Conservation (phyloP, 495 filamentous ascomycete species). For the Cairneyella variabilis region DNA sequence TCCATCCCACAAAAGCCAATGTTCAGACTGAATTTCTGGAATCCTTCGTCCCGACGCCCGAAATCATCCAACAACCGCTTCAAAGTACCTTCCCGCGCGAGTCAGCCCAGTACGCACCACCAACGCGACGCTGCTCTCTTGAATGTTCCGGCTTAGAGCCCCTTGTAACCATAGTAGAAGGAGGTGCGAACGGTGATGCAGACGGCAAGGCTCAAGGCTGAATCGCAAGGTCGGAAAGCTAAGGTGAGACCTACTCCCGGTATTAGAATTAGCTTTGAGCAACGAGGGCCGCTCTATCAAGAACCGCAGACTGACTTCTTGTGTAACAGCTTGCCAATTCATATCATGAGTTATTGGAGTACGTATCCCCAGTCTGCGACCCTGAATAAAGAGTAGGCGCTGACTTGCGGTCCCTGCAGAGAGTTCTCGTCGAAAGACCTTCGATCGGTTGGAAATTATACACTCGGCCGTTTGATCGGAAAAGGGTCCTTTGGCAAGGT, state of each 20-base stretch:
- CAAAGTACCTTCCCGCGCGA: neutral
- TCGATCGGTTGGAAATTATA: constrained; percentile 89
- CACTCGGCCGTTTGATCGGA: constrained; percentile 84
- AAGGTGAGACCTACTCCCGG: constrained; percentile 58
- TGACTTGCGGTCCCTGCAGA: constrained; percentile 41
- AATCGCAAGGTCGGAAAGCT: constrained; percentile 86
- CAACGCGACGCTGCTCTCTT: constrained; percentile 21
- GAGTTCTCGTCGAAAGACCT: constrained; percentile 94
- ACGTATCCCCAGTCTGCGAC: constrained; percentile 35
- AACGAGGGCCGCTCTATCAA: constrained; percentile 17
- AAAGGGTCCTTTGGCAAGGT: constrained; percentile 99
- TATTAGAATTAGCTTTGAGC: constrained; percentile 1
- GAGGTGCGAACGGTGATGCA: constrained; percentile 40
- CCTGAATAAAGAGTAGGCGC: constrained; percentile 15
- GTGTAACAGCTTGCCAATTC: constrained; percentile 79
- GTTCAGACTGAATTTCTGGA: constrained; percentile 1
- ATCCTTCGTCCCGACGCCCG: neutral
- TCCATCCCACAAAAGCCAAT: constrained; percentile 6
- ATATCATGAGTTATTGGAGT: constrained; percentile 94
- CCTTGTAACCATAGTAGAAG: constrained; percentile 18
- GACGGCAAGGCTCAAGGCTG: constrained; percentile 71
- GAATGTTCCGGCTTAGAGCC: constrained; percentile 23
- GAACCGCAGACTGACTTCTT: constrained; percentile 9
- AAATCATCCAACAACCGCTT: neutral
- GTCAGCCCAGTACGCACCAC: neutral